Evolutionary conservation across 2,329 filamentous ascomycete genomes (phyloP).

Genomic region (Calycina marina): DNA sequence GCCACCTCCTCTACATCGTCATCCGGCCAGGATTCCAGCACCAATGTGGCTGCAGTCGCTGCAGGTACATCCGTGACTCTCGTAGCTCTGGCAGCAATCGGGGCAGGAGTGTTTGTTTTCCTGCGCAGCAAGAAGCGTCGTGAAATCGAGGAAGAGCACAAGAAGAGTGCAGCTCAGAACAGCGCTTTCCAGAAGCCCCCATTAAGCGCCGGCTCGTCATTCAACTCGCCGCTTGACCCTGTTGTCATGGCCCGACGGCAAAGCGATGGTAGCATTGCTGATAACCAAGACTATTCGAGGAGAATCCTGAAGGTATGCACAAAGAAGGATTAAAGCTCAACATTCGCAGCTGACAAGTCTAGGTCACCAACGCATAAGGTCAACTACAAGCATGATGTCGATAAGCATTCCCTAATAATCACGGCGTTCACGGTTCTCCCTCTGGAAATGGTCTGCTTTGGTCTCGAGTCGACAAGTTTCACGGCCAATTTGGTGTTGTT

Average conservation of each 20-base stretch:
- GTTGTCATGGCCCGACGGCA: constrained; percentile 67
- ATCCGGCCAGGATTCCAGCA: constrained; percentile 1
- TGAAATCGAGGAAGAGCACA: constrained; percentile 72
- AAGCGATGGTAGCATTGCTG: constrained; percentile 91
- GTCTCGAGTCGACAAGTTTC: constrained; percentile 11
- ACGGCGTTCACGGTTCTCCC: constrained; percentile 19
- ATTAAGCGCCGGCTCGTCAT: constrained; percentile 42
- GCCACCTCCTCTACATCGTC: constrained; percentile 3
- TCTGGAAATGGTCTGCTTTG: constrained; percentile 17
- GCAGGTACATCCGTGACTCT: constrained; percentile 80
- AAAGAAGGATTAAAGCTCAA: not conserved
- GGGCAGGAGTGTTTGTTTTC: constrained; percentile 58
- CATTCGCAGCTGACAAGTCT: constrained; percentile 1
- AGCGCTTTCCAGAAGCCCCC: constrained; percentile 46
- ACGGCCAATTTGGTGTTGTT: constrained; percentile 19
- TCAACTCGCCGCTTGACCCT: constrained; percentile 78
- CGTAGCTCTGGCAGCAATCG: constrained; percentile 48
- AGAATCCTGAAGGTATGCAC: constrained; percentile 77
- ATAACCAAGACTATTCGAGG: constrained; percentile 93
- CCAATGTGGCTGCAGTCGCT: constrained; percentile 59
- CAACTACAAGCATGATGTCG: constrained; percentile 26
- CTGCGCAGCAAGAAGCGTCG: constrained; percentile 62
- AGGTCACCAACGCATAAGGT: constrained; percentile 46
- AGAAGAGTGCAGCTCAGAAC: constrained; percentile 64
- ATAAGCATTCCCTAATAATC: constrained; percentile 18